A percentile compares a stretch with the other conserved stretches of the same genome.
Conservation (phyloP, 2,329 filamentous ascomycete species). For the Botrytis paeoniae region DNA sequence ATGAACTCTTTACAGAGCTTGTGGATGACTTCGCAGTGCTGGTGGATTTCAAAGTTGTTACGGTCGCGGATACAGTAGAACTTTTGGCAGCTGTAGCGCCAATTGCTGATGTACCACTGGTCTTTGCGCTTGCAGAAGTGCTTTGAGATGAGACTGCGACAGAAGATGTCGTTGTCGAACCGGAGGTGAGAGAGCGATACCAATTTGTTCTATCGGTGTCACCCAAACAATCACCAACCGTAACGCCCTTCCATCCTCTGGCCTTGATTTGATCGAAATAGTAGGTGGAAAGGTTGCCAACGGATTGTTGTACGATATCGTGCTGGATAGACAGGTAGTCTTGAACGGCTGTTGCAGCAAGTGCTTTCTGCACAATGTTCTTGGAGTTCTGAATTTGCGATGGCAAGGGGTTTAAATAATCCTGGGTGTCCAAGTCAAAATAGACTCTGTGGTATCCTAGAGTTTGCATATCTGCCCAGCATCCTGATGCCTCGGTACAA, state of each 20-base stretch:
- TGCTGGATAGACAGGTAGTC: constrained; percentile 45
- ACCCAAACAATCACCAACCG: constrained; percentile 46
- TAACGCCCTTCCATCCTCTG: constrained; percentile 41
- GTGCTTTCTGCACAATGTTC: constrained; percentile 42
- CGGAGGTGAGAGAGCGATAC: constrained; percentile 38
- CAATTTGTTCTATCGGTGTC: constrained; percentile 42
- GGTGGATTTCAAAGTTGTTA: neutral
- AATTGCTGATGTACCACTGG: neutral
- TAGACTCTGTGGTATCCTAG: constrained; percentile 48
- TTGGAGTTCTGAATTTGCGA: constrained; percentile 45
- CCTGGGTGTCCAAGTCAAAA: constrained; percentile 50
- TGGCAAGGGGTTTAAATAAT: constrained; percentile 45
- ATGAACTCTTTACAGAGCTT: neutral
- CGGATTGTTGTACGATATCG: constrained; percentile 39
- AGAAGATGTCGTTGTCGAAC: neutral
- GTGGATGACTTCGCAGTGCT: constrained; percentile 2
- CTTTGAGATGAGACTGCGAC: neutral
- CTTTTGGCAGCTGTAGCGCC: neutral
- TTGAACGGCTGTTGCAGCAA: constrained; percentile 33
- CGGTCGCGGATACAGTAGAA: neutral
- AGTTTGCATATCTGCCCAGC: constrained; percentile 36
- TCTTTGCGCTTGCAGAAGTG: neutral
- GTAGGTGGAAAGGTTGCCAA: constrained; percentile 34
- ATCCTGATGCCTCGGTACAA: constrained; percentile 38
- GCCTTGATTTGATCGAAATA: constrained; percentile 36